Evolutionary conservation across 371 early-diverging fungal species (phyloP).

Genomic region (Conidiobolus coronatus): DNA sequence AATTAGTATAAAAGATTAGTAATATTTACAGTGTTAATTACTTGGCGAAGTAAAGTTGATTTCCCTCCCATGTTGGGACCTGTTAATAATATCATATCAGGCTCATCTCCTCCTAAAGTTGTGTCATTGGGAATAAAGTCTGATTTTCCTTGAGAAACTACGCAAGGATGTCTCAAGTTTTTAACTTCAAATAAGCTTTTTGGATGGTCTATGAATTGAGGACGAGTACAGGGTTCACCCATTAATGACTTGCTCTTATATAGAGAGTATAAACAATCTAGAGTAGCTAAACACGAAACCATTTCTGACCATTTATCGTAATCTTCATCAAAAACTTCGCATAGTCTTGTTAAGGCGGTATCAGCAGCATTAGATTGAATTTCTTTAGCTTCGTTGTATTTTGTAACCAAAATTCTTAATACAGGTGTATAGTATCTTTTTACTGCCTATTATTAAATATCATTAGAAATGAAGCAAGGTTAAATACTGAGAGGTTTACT

Average conservation of each 20-base stretch:
- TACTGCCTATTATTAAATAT: slow-evolving; percentile 22
- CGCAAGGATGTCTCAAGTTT: slow-evolving; percentile 73
- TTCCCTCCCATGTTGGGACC: slow-evolving; percentile 98
- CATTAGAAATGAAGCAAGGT: not conserved
- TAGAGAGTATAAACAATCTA: slow-evolving; percentile 82
- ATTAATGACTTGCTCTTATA: slow-evolving; percentile 41
- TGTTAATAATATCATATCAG: slow-evolving; percentile 81
- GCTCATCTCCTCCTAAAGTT: slow-evolving; percentile 34
- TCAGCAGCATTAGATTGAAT: slow-evolving; percentile 40
- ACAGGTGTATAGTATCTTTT: slow-evolving; percentile 70
- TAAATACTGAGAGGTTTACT: slow-evolving; percentile 11
- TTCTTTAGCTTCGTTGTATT: slow-evolving; percentile 69
- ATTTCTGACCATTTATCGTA: slow-evolving; percentile 47
- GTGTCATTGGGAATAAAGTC: slow-evolving; percentile 93
- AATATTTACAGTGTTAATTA: slow-evolving; percentile 6
- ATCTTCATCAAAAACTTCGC: slow-evolving; percentile 48
- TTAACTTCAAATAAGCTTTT: slow-evolving; percentile 42
- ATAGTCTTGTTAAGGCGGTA: slow-evolving; percentile 42
- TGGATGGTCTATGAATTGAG: slow-evolving; percentile 33
- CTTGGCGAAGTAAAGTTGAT: slow-evolving; percentile 86
- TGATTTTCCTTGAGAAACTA: slow-evolving; percentile 26
- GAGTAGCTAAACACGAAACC: slow-evolving; percentile 46
- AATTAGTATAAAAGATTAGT: not conserved
- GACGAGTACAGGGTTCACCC: slow-evolving; percentile 46
- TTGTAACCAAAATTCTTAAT: slow-evolving; percentile 34